Percentiles rank a stretch among this genome's conserved stretches.
These are phyloP conservation scores for Carex parvula DNA, from an alignment of 176 grass and related monocot species.

Conservation along the genomic window DNA sequence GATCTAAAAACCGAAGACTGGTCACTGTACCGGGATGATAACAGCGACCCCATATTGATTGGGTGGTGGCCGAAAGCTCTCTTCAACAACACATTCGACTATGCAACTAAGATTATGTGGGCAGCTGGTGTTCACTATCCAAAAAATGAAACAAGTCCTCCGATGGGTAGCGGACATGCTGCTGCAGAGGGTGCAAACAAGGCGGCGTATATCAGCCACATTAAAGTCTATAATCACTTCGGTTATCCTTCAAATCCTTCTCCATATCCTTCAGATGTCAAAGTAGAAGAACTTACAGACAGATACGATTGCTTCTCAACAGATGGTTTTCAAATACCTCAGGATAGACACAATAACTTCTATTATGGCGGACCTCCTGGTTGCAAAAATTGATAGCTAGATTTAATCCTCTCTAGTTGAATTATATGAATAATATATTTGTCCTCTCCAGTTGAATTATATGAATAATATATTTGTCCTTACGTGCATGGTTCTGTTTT, in stretches of 20 bases:
- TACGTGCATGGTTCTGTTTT: too few relatives aligned
- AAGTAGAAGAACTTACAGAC: not conserved
- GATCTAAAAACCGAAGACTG: conserved; percentile 24
- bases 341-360: not conserved
- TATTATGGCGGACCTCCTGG: conserved; percentile 17
- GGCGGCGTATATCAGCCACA: conserved; percentile 25
- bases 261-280: not conserved
- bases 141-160: conserved; percentile 24
- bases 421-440: not conserved
- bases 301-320: not conserved
- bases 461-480: too few relatives aligned
- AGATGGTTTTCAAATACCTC: not conserved
- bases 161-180: conserved; percentile 29
- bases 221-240: not conserved
- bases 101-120: conserved; percentile 18
- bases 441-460: not conserved
- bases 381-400: conserved; percentile 10
- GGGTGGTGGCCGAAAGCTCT: conserved; percentile 24
- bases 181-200: not conserved
- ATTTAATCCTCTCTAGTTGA: not conserved
- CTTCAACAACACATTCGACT: not conserved
- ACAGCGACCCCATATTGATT: not conserved
- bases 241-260: not conserved
- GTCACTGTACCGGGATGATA: conserved; percentile 22
- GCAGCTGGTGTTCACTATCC: not conserved